phyloP scores from a whole-genome alignment of 2,329 filamentous ascomycete species.

The Tolypocladium album region DNA sequence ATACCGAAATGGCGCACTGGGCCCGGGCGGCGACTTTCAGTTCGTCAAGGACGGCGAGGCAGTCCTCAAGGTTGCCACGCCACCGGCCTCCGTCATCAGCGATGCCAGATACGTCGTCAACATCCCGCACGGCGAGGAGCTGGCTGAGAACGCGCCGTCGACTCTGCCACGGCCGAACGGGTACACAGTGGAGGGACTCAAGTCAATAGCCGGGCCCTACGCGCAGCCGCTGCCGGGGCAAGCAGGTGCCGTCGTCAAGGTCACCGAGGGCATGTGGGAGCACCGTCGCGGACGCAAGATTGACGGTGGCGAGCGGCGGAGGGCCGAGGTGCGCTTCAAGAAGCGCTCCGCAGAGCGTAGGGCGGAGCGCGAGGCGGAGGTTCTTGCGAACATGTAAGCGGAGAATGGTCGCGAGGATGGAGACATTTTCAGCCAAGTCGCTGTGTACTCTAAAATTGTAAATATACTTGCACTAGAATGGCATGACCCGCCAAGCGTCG shows the following conservation, averaged over 20 bases:
- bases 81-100: constrained; percentile 22
- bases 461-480: background rate
- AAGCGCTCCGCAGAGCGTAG: constrained; percentile 68
- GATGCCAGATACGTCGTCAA: constrained; percentile 44
- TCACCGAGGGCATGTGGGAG: constrained; percentile 90
- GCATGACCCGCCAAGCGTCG: background rate
- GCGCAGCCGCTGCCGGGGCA: constrained; percentile 58
- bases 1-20: constrained; percentile 67
- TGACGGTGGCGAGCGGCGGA: constrained; percentile 88
- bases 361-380: constrained; percentile 44
- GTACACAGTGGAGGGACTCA: constrained; percentile 57
- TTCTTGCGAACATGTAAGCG: constrained; percentile 19
- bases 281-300: constrained; percentile 79
- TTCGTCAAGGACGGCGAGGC: constrained; percentile 52
- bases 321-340: constrained; percentile 79
- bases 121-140: constrained; percentile 35
- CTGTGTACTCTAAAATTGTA: background rate
- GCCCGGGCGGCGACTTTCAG: constrained; percentile 72
- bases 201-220: constrained; percentile 65
- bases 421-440: constrained; percentile 11
- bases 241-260: constrained; percentile 52
- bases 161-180: constrained; percentile 20
- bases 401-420: background rate
- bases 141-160: constrained; percentile 6
- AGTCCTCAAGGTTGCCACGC: constrained; percentile 36